Evolutionary conservation across 345 rosid species (phyloP), one percentile per base, ranked within the genome.

Genomic region (Pistacia atlantica): DNA sequence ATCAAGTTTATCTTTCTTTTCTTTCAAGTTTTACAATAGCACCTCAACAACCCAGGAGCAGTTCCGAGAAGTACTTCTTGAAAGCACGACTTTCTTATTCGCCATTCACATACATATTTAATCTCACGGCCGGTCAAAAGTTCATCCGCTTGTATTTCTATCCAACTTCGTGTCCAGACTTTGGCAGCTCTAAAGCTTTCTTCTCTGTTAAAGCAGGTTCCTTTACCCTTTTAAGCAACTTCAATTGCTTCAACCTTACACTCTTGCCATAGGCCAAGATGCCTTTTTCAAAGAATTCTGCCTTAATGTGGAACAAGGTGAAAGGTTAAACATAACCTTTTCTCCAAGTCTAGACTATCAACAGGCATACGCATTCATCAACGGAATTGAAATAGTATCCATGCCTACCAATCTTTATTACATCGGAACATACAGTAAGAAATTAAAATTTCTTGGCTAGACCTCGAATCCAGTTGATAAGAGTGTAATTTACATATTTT

Each of bases 131-230:
- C 0, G 38, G 70, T 14, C 73, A 12, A 17, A 72, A 72, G 31
- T 72, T 59, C 22, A 12, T 72, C 22, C 75, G 67, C 28, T 37
- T 59, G 13, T 25, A 72, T 35, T 72, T 72, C 67, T 72, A 72
- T n/a, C 56, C 75, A 7, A 1, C 57, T 45, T 11, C 45, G 0
- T 60, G 25, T 52, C 9, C n/a, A 2, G 58, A 11, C 1, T 25
- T 60, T 52, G 5, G 46, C 3, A 8, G 11, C 7, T 73, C 57
- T 16, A 25, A 22, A 35, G 56, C 16, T 10, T 46, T 60, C 28
- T 73, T 73, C 58, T 56, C 76, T 11, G 46, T 61, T 14, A 28
- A 0, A 1, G 57, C 68, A 1, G 46, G 58, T 51, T n/a, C 37
- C 20, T 73, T 20, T 7, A 61, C 68, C 8, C 76, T 73, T 16